These are phyloP conservation scores for Penicillium arizonense DNA, from an alignment of 495 filamentous ascomycete species.

Conservation along the genomic window DNA sequence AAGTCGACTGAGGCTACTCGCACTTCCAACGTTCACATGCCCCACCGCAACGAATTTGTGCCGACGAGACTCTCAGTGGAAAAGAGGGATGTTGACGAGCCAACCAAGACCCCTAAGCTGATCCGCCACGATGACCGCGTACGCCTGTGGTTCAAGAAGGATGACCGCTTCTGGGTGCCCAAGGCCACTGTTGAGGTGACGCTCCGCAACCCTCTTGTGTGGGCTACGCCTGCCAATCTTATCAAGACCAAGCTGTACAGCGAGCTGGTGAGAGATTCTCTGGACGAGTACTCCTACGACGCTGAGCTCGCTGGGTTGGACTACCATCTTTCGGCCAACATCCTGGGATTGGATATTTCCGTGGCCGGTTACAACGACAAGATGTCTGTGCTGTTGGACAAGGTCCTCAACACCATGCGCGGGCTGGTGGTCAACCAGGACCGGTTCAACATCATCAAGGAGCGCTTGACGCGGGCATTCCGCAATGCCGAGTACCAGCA, in stretches of 20 bases:
- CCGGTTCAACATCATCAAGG: conserved; percentile 89
- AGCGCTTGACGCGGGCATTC: conserved; percentile 70
- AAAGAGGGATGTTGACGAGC: conserved; percentile 80
- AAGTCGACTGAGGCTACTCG: conserved; percentile 55
- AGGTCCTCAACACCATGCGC: conserved; percentile 83
- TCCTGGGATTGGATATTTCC: conserved; percentile 72
- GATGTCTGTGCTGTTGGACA: conserved; percentile 85
- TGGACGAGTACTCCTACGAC: conserved; percentile 95
- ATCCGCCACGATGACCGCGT: conserved; percentile 82
- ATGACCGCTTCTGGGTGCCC: conserved; percentile 98
- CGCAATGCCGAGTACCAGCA: conserved; percentile 84
- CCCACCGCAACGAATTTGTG: conserved; percentile 94
- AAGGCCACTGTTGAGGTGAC: conserved; percentile 83
- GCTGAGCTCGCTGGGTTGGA: conserved; percentile 90
- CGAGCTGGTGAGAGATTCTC: conserved; percentile 82
- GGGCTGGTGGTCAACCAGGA: conserved; percentile 79
- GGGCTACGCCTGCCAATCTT: conserved; percentile 70
- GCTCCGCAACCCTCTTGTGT: conserved; percentile 74
- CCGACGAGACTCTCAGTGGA: conserved; percentile 92
- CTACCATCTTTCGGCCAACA: conserved; percentile 71
- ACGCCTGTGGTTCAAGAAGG: conserved; percentile 98
- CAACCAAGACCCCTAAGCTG: conserved; percentile 72
- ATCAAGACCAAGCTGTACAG: conserved; percentile 81
- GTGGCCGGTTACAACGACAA: conserved; percentile 96
- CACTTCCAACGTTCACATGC: conserved; percentile 74